Evolutionary conservation across 345 rosid species (phyloP), one percentile per base, ranked within the genome.

Genomic region (Euphorbia peplus): DNA sequence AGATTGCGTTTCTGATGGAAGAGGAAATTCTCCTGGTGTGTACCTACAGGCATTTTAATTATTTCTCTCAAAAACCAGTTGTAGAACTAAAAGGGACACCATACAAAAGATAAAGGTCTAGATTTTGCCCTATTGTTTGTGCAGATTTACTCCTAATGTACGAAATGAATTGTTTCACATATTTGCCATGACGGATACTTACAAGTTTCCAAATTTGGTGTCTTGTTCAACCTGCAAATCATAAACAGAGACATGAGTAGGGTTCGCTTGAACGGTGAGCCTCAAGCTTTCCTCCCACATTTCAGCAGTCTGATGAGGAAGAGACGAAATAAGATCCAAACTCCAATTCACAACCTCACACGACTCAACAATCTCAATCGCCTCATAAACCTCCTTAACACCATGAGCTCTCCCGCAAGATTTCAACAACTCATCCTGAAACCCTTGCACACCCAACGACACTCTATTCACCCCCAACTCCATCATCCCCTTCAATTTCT

Each of bases 191-290:
- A 41, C n/a, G 51, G 6, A 48, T 22, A 82, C 98, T 87, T 79
- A 88, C 97, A 95, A 41, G 28, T 52, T 71, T 60, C 87, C 91
- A 74, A 95, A 91, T 81, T 95, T 88, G 0, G 99, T 91, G 83
- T 88, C 99, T 79, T 84, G 85, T 74, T 91, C 99, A 53, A 95
- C 99, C 86, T 90, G 99, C 87, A 95, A 75, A 83, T 95, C 99
- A 83, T 95, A 95, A 1, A 91, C 92, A 25, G 99, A 91, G 10
- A 89, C 87, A 76, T 91, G 97, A 47, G 76, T 71, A 22, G 96
- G 96, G 44, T 73, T 73, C 35, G 95, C 83, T 60, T 83, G 81
- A 1, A 87, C 66, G 8, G 93, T 78, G 42, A 73, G 76, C 66
- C 78, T 83, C 87, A 91, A 84, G 72, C 96, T 88, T 75, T 86